Percentiles rank a stretch among this genome's conserved stretches.
Evolutionary conservation across 108 stramenopile genomes (phyloP).

Genomic region (Schizochytrium sp.): DNA sequence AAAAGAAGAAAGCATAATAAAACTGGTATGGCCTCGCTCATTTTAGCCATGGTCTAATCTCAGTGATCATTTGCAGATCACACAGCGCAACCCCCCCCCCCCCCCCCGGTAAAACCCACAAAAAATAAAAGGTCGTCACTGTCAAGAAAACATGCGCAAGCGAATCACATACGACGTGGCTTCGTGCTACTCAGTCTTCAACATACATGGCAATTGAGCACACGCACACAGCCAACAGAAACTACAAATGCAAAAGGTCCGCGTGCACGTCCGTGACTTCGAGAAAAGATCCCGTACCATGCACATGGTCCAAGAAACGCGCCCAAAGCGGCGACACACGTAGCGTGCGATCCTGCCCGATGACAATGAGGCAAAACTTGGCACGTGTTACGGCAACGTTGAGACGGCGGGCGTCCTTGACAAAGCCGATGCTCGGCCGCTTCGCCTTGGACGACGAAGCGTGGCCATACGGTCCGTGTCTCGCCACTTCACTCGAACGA

Average conservation of each 20-base stretch:
- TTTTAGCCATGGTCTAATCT: no score
- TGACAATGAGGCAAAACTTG: constrained; percentile 42
- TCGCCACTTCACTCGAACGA: constrained; percentile 38
- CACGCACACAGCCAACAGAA: no score
- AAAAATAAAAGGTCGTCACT: no score
- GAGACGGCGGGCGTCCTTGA: constrained; percentile 53
- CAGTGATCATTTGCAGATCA: no score
- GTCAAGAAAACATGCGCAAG: no score
- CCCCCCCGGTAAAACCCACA: no score
- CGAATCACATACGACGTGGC: no score
- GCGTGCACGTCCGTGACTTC: neutral
- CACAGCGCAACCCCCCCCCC: no score
- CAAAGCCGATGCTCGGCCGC: constrained; percentile 38
- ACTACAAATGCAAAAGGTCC: neutral
- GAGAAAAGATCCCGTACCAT: neutral
- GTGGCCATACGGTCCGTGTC: neutral
- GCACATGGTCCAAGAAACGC: constrained; percentile 17
- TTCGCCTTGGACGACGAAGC: neutral
- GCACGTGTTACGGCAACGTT: constrained; percentile 60
- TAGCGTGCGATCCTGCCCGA: constrained; percentile 33
- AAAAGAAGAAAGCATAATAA: no score
- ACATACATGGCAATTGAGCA: no score
- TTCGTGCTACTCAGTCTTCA: no score
- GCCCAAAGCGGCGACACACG: neutral
- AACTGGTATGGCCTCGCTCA: no score